phyloP scores from a whole-genome alignment of 73 alveolate genomes.

The Paramecium biaurelia region DNA sequence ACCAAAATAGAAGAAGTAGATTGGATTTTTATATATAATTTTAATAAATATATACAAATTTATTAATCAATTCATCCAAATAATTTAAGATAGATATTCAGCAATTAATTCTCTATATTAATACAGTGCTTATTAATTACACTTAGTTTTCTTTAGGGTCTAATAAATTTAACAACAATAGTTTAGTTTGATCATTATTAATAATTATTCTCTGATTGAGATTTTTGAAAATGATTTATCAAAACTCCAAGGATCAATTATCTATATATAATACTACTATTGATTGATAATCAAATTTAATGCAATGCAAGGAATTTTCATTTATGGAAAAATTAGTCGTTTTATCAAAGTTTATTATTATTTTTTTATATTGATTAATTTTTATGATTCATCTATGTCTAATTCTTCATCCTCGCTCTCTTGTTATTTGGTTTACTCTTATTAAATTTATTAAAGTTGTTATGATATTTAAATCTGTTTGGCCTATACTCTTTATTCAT shows the following conservation, averaged over 20 bases:
- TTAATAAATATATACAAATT: background rate
- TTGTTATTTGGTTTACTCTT: background rate
- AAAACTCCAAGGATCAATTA: background rate
- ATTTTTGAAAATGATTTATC: background rate
- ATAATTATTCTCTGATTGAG: background rate
- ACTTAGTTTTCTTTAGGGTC: background rate
- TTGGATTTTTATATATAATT: slow-evolving; percentile 33
- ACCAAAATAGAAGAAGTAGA: slow-evolving; percentile 94
- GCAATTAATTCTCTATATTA: background rate
- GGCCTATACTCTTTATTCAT: background rate
- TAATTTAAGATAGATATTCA: background rate
- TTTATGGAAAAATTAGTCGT: slow-evolving; percentile 7
- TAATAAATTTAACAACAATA: background rate
- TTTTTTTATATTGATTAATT: background rate
- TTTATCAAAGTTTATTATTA: background rate
- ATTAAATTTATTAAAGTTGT: background rate
- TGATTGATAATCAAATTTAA: background rate
- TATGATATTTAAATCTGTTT: background rate
- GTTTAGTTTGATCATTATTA: background rate
- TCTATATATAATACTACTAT: background rate
- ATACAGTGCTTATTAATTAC: background rate
- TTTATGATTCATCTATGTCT: background rate
- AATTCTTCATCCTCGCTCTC: background rate
- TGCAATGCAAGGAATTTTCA: background rate
- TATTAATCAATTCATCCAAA: slow-evolving; percentile 12